Conservation (phyloP, 164 flowering plant genomes). For the Kalanchoe fedtschenkoi region DNA sequence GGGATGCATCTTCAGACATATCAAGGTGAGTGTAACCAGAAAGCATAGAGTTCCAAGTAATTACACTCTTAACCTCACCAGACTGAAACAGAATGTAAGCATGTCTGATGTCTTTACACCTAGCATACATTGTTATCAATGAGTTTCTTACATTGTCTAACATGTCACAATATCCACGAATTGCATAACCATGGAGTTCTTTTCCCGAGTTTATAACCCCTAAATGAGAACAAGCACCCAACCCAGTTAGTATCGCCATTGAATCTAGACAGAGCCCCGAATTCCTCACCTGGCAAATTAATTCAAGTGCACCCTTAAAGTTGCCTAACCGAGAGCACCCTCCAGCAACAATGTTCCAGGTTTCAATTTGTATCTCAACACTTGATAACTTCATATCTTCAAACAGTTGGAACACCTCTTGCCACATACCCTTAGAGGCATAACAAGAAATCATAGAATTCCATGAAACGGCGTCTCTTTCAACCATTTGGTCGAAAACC, state of each 20-base stretch:
- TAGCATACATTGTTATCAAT: slow-evolving; percentile 49
- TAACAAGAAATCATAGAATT: slow-evolving; percentile 44
- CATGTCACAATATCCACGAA: slow-evolving; percentile 21
- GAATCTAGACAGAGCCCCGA: slow-evolving; percentile 23
- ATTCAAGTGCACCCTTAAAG: slow-evolving; percentile 23
- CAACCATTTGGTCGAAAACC: slow-evolving; percentile 42
- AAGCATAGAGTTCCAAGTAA: slow-evolving; percentile 55
- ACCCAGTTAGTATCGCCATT: slow-evolving; percentile 32
- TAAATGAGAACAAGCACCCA: slow-evolving; percentile 42
- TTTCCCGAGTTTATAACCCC: slow-evolving; percentile 30
- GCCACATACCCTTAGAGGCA: slow-evolving; percentile 41
- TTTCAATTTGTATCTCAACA: slow-evolving; percentile 22
- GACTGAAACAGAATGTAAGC: slow-evolving; percentile 29
- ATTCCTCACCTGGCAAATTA: slow-evolving; percentile 34
- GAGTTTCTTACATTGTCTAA: slow-evolving; percentile 34
- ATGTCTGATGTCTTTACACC: slow-evolving; percentile 32
- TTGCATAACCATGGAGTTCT: slow-evolving; percentile 39
- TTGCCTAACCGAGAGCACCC: slow-evolving; percentile 34
- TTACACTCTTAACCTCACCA: slow-evolving; percentile 19
- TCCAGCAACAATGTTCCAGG: slow-evolving; percentile 51
- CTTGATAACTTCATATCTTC: slow-evolving; percentile 17
- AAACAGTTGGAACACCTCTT: slow-evolving; percentile 35
- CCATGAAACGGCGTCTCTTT: slow-evolving; percentile 48
- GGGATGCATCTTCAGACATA: slow-evolving; percentile 37
- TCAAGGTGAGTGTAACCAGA: slow-evolving; percentile 38